Evolutionary conservation across 1,284 basidiomycete species (phyloP), one percentile per base, ranked within the genome.

Genomic region (Earliella scabrosa): DNA sequence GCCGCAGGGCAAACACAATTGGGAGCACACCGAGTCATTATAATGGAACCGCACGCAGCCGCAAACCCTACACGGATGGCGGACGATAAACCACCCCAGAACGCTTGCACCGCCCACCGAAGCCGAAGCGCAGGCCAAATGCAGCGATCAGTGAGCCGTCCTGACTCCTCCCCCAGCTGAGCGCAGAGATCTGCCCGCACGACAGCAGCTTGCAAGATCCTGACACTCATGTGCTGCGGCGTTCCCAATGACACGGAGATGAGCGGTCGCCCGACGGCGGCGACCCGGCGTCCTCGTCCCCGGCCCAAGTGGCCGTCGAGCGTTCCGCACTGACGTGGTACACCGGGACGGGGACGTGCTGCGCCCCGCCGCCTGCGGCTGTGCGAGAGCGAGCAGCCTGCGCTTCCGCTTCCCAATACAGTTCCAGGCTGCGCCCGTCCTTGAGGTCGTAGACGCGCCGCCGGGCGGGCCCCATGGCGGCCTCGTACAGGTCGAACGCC

Each of bases 271-370:
- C 43, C 21, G 45, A 52, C 53, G 50, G 51, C 48, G 59, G 51
- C 55, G 47, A 43, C 31, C 21, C 44, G 45, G 53, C 32, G 46
- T 52, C 57, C 31, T 52, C 59, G 56, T 51, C 58, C 26, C 55
- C 66, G 56, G 71, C 62, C 77, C 77, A 77, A 47, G 60, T 61
- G 38, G 68, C 74, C 47, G 78, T 80, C 51, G 75, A 81, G 47
- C 79, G 77, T 69, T 80, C 78, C 58, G 74, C 75, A 58, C 79
- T 82, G 29, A 79, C 69, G 40, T 75, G 74, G 65, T 76, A 78
- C 40, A 73, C 67, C 32, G 50, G 52, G 40, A 47, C 47, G 49
- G 56, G 39, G 24, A 60, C 54, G 34, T 61, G 62, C 63, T 61
- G 60, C 61, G 46, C 61, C 32, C 35, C 55, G 27, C 58, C 58